Evolutionary conservation across 106 monocot species (phyloP), one percentile per base, ranked within the genome.

Genomic region (Cymbidium sinense): DNA sequence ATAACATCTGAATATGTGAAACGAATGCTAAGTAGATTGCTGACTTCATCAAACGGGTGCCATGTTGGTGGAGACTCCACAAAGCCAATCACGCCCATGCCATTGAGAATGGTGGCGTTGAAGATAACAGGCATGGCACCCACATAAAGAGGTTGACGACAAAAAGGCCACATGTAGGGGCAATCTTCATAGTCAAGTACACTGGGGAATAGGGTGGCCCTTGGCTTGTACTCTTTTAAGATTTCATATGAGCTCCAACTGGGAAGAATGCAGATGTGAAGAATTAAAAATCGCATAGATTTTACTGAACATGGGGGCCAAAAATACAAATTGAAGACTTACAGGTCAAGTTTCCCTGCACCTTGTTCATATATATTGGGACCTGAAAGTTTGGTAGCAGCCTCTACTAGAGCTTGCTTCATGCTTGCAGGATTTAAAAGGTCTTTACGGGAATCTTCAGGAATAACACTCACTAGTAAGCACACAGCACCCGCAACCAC

Each of bases 321-420:
- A 35, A 74, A 34, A 34, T 77, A 15, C 34, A 37, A 69, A 75
- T 37, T 15, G 25, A 27, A 44, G 78, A 89, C 95, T 93, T 87
- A 99, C 98, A 99, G 92, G 83, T 95, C 84, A 19, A 99, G 86
- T 77, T 79, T 86, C 30, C 98, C 98, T 55, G 95, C 94, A 73
- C 98, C 98, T 84, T 99, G 98, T 72, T 99, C 98, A 73, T 84
- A 99, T 50, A 99, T 99, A 77, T 99, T 99, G 25, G 92, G 90
- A 64, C 86, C 94, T 79, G 94, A 85, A 58, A 99, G 92, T 77
- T 86, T 99, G 50, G 89, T 85, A 70, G 98, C 94, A 74, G 95
- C 94, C 82, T 99, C 98, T 50, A 99, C 98, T 79, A 99, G 81
- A 82, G 98, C 98, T 88, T 99, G 98, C 79, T 99, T 99, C 98